These are phyloP conservation scores for Mollisia scopiformis DNA, from an alignment of 2,329 filamentous ascomycete genomes.

Conservation along the genomic window DNA sequence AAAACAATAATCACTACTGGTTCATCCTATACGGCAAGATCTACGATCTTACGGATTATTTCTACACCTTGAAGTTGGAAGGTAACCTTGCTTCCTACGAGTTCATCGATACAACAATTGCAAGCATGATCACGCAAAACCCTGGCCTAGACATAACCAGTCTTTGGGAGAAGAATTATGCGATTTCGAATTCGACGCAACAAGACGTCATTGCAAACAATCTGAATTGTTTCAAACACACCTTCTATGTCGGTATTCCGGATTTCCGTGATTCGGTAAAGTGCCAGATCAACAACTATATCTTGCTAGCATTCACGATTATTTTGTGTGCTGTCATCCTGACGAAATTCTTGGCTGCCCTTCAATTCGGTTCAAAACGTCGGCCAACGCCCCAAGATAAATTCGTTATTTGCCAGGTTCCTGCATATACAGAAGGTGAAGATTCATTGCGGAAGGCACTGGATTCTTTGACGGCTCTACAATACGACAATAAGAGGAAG, in stretches of 20 bases:
- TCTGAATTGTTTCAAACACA: slow-evolving; percentile 78
- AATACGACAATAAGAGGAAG: slow-evolving; percentile 98
- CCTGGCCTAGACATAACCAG: slow-evolving; percentile 79
- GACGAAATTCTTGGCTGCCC: slow-evolving; percentile 87
- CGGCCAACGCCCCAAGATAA: slow-evolving; percentile 92
- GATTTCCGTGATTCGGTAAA: slow-evolving; percentile 80
- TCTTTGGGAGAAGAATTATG: slow-evolving; percentile 60
- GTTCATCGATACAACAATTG: slow-evolving; percentile 73
- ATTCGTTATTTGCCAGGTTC: slow-evolving; percentile 97
- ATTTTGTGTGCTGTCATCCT: slow-evolving; percentile 79
- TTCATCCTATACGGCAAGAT: slow-evolving; percentile 75
- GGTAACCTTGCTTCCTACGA: slow-evolving; percentile 56
- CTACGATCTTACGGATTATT: slow-evolving; percentile 93
- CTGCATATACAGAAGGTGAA: slow-evolving; percentile 97
- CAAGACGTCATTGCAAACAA: slow-evolving; percentile 61
- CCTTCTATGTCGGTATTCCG: slow-evolving; percentile 79
- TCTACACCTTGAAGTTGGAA: slow-evolving; percentile 68
- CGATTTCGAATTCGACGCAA: slow-evolving; percentile 53
- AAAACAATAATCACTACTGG: slow-evolving; percentile 73
- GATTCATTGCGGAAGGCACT: slow-evolving; percentile 91
- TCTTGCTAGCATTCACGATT: slow-evolving; percentile 85
- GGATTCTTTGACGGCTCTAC: slow-evolving; percentile 89
- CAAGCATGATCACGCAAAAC: slow-evolving; percentile 71
- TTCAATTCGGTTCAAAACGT: slow-evolving; percentile 91
- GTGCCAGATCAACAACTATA: slow-evolving; percentile 90